Conservation (phyloP, 2,329 filamentous ascomycete species). For the Trichophyton simii region DNA sequence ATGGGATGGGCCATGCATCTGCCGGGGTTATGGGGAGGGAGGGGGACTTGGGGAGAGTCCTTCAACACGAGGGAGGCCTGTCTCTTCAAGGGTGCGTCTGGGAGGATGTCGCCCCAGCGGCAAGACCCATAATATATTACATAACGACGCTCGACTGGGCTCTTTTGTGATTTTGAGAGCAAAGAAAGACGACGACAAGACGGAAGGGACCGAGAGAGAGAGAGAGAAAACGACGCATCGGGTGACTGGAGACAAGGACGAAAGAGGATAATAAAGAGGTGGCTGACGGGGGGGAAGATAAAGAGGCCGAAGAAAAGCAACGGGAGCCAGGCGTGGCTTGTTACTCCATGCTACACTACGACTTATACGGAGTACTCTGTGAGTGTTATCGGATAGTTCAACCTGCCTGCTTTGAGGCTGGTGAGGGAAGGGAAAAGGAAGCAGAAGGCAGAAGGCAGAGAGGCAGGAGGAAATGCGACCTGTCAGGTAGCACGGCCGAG, state of each 20-base stretch:
- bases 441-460: background rate
- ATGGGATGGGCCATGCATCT: background rate
- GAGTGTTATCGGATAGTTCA: too few species aligned
- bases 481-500: background rate
- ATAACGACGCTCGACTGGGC: background rate
- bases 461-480: background rate
- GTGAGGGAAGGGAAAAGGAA: background rate
- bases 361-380: too few species aligned
- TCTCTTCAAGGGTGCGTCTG: background rate
- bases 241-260: background rate
- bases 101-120: background rate
- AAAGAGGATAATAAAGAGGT: background rate
- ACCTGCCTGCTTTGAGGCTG: too few species aligned
- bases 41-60: too few species aligned
- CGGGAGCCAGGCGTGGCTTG: background rate
- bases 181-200: background rate
- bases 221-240: background rate
- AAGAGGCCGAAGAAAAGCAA: background rate
- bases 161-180: too few species aligned
- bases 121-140: background rate
- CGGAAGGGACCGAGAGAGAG: background rate
- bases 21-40: background rate
- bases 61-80: slow-evolving; percentile 2
- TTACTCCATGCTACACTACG: too few species aligned
- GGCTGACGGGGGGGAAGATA: background rate